Conservation (phyloP, 257 asterid genomes). For the Marsdenia floribunda region DNA sequence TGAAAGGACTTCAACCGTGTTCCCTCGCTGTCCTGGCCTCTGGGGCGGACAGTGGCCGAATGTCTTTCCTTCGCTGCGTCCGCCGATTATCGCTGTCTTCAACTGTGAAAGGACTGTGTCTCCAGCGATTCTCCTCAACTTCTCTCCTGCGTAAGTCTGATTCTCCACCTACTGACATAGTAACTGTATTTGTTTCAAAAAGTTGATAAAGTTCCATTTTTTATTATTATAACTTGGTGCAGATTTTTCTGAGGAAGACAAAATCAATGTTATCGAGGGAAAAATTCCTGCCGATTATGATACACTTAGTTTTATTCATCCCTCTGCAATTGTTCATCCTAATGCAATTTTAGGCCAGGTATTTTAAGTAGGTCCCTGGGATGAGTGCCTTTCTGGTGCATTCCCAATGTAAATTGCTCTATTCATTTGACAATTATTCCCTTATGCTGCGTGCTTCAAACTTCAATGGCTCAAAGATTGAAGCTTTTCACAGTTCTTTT, state of each 20-base stretch:
- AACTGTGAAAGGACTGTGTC: constrained; percentile 30
- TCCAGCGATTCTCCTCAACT: constrained; percentile 39
- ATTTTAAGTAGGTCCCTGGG: constrained; percentile 1
- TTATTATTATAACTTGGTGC: constrained; percentile 12
- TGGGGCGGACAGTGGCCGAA: constrained; percentile 1
- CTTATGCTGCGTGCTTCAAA: neutral
- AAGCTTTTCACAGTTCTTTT: neutral
- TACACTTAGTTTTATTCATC: constrained; percentile 42
- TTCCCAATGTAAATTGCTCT: neutral
- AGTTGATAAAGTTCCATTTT: neutral
- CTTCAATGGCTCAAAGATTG: neutral
- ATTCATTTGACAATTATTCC: neutral
- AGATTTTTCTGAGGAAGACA: constrained; percentile 48
- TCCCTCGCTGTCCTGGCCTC: neutral
- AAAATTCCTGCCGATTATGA: neutral
- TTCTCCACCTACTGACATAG: neutral
- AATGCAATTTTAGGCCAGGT: constrained; percentile 71
- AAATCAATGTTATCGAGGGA: constrained; percentile 21
- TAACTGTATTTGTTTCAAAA: neutral
- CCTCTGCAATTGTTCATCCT: constrained; percentile 66
- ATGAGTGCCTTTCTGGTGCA: neutral
- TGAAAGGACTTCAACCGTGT: neutral
- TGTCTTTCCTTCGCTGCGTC: constrained; percentile 29
- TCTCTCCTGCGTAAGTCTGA: constrained; percentile 39
- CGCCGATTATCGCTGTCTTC: constrained; percentile 28